phyloP scores from a whole-genome alignment of 2,329 filamentous ascomycete species.

The Paecilomyces fulvus region DNA sequence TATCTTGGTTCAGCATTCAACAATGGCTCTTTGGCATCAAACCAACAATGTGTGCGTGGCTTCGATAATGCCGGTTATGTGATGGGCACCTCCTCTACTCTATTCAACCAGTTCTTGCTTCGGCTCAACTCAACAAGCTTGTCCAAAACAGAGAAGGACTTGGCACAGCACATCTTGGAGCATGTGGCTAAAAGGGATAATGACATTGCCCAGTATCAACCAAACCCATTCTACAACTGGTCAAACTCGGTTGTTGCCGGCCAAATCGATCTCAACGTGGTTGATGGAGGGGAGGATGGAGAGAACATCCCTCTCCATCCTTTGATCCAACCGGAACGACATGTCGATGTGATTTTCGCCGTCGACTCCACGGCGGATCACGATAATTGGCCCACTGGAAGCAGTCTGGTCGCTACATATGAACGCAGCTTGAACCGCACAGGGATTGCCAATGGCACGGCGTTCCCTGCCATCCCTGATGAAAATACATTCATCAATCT shows the following conservation, averaged over 20 bases:
- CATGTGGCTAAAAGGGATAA: slow-evolving; percentile 52
- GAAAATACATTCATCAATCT: slow-evolving; percentile 71
- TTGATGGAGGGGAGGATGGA: slow-evolving; percentile 69
- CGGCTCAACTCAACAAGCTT: slow-evolving; percentile 50
- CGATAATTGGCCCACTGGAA: slow-evolving; percentile 68
- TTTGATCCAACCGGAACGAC: slow-evolving; percentile 61
- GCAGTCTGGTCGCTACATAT: slow-evolving; percentile 65
- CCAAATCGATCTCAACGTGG: slow-evolving; percentile 49
- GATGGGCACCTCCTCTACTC: slow-evolving; percentile 75
- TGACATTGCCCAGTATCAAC: slow-evolving; percentile 65
- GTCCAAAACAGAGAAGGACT: slow-evolving; percentile 42
- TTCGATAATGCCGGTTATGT: slow-evolving; percentile 77
- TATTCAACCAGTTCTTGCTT: slow-evolving; percentile 74
- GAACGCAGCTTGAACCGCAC: slow-evolving; percentile 50
- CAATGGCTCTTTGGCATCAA: slow-evolving; percentile 48
- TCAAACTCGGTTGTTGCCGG: too few species aligned
- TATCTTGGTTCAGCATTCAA: slow-evolving; percentile 68
- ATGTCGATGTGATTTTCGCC: slow-evolving; percentile 73
- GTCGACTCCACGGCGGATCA: slow-evolving; percentile 67
- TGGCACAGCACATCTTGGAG: slow-evolving; percentile 44
- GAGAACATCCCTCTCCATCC: slow-evolving; percentile 76
- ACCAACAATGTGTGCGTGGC: slow-evolving; percentile 60
- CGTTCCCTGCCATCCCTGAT: slow-evolving; percentile 65
- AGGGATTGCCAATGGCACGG: slow-evolving; percentile 55
- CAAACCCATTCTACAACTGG: slow-evolving; percentile 66